Percentiles rank a stretch among this genome's conserved stretches.
Conservation (phyloP, 805 yeast species). For the Clavispora fructus region DNA sequence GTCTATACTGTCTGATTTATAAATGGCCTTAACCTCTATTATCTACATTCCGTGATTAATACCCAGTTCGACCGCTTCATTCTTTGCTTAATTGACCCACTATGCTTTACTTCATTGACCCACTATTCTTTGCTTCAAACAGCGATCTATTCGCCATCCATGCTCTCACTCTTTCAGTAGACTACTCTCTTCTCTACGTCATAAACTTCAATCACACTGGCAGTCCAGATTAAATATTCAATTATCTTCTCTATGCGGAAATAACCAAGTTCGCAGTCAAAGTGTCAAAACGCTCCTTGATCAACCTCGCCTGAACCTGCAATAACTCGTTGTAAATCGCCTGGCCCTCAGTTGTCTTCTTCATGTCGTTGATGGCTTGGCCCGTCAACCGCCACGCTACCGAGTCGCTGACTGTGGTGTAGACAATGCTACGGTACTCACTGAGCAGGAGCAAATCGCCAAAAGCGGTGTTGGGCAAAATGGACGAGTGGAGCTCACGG, state of each 20-base stretch:
- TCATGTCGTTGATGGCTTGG: conserved; percentile 41
- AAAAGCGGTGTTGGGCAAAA: conserved; percentile 70
- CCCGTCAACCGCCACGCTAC: conserved; percentile 64
- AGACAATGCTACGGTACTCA: conserved; percentile 39
- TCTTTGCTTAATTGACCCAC: too few species aligned
- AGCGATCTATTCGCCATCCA: too few species aligned
- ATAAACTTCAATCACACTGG: too few species aligned
- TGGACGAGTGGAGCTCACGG: conserved; percentile 34
- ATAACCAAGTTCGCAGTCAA: conserved; percentile 73
- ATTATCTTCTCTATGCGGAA: conserved; percentile 33
- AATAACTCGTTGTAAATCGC: conserved; percentile 61
- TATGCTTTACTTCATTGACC: too few species aligned
- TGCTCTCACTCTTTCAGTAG: too few species aligned
- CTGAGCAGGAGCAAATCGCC: conserved; percentile 47
- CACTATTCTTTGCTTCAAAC: too few species aligned
- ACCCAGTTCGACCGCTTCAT: too few species aligned
- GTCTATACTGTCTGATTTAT: too few species aligned
- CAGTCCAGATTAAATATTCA: too few species aligned
- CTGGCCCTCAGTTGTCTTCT: conserved; percentile 38
- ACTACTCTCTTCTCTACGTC: too few species aligned
- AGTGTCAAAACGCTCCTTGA: conserved; percentile 68
- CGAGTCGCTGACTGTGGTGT: conserved; percentile 56
- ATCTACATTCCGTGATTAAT: too few species aligned
- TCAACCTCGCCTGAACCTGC: conserved; percentile 54
- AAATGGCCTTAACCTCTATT: too few species aligned